Conservation (phyloP, 192 early-diverging fungal genomes). For the Jimgerdemannia flammicorona region DNA sequence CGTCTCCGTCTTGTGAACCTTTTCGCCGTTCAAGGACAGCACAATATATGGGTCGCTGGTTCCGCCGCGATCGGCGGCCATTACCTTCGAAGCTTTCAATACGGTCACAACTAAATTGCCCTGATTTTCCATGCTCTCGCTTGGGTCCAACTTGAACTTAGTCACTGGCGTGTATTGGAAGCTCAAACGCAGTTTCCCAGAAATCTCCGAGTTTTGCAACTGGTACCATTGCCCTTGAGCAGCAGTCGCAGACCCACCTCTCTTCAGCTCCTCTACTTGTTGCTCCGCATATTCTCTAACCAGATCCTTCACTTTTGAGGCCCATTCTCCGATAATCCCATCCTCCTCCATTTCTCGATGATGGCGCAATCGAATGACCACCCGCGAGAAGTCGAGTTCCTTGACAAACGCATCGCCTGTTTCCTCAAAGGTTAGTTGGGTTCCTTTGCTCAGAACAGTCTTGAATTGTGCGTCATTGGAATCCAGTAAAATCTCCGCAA, state of each 20-base stretch:
- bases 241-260: neutral
- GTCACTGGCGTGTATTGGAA: slow-evolving; percentile 43
- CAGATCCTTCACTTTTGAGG: slow-evolving; percentile 15
- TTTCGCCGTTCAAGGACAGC: slow-evolving; percentile 59
- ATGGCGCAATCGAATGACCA: slow-evolving; percentile 36
- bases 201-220: slow-evolving; percentile 2
- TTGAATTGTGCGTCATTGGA: slow-evolving; percentile 38
- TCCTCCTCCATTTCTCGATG: slow-evolving; percentile 35
- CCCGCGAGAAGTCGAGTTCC: slow-evolving; percentile 53
- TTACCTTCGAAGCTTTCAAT: slow-evolving; percentile 52
- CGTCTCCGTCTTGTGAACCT: slow-evolving; percentile 64
- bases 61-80: slow-evolving; percentile 68
- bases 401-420: slow-evolving; percentile 46
- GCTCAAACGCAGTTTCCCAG: slow-evolving; percentile 32
- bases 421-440: slow-evolving; percentile 24
- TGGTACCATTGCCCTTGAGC: neutral
- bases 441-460: slow-evolving; percentile 32
- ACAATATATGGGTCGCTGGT: slow-evolving; percentile 71
- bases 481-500: slow-evolving; percentile 45
- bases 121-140: slow-evolving; percentile 56
- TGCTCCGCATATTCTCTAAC: neutral
- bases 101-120: slow-evolving; percentile 62
- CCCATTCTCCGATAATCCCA: slow-evolving; percentile 6
- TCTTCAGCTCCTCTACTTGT: neutral
- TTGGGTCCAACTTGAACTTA: slow-evolving; percentile 37